These are phyloP conservation scores for Megacollybia marginata DNA, from an alignment of 768 basidiomycete genomes.

Conservation along the genomic window DNA sequence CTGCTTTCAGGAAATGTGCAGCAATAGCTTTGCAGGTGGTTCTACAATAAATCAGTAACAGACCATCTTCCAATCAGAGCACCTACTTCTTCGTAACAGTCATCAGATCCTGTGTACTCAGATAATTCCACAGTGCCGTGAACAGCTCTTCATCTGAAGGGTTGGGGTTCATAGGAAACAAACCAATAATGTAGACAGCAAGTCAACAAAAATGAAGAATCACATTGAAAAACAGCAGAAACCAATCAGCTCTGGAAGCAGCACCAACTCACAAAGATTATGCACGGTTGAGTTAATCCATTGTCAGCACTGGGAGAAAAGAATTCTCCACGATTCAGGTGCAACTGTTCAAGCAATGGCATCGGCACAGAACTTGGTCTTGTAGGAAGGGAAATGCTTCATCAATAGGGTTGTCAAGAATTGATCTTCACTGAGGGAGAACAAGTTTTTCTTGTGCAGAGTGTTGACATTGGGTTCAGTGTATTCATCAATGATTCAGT, in stretches of 20 bases:
- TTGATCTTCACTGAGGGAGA: conserved; percentile 93
- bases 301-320: conserved; percentile 88
- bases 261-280: conserved; percentile 82
- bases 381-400: conserved; percentile 95
- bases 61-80: background rate
- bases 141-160: conserved; percentile 85
- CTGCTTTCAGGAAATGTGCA: conserved; percentile 89
- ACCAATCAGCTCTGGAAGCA: conserved; percentile 84
- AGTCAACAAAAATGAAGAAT: conserved; percentile 89
- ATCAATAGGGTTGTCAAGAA: conserved; percentile 87
- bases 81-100: conserved; percentile 91
- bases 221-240: conserved; percentile 98
- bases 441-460: conserved; percentile 91
- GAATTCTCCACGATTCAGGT: conserved; percentile 79
- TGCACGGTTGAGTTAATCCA: conserved; percentile 99
- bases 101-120: conserved; percentile 94
- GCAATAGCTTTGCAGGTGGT: conserved; percentile 87
- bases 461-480: conserved; percentile 91
- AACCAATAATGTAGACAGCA: conserved; percentile 88
- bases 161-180: conserved; percentile 63
- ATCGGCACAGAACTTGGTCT: conserved; percentile 87
- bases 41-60: conserved; percentile 29
- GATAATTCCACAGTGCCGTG: conserved; percentile 69
- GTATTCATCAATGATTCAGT: conserved; percentile 88
- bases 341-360: conserved; percentile 87